Conservation (phyloP, 2,329 filamentous ascomycete genomes). For the Dactylellina sp. region DNA sequence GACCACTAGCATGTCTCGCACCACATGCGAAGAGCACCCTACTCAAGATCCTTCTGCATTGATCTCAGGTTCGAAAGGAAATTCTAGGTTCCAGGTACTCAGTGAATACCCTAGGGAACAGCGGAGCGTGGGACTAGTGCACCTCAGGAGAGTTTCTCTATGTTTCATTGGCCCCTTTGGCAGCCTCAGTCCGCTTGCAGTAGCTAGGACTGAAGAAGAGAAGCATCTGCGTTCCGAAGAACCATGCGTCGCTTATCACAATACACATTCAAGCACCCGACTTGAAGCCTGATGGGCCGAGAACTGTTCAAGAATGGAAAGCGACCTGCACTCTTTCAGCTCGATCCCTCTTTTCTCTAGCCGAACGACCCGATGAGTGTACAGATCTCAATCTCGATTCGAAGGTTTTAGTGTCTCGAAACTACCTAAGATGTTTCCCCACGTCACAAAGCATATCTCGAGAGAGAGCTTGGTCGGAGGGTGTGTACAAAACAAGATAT, state of each 20-base stretch:
- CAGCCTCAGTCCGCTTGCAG: conserved; percentile 15
- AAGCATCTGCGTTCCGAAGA: conserved; percentile 12
- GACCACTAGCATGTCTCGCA: neutral
- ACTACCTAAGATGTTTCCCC: conserved; percentile 3
- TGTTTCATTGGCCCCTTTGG: conserved; percentile 29
- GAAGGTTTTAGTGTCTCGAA: neutral
- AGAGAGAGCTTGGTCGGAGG: neutral
- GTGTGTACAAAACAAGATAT: conserved; percentile 27
- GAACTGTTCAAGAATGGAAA: conserved; percentile 9
- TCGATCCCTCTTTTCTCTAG: neutral
- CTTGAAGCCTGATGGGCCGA: neutral
- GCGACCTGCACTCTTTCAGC: conserved; percentile 1
- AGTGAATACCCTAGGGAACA: neutral
- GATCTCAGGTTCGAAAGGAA: neutral
- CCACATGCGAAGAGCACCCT: conserved; percentile 3
- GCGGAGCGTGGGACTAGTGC: conserved; percentile 17
- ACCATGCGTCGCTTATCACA: conserved; percentile 25
- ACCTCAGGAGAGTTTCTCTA: conserved; percentile 45
- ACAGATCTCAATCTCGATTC: neutral
- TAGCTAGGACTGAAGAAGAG: neutral
- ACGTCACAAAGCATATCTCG: conserved; percentile 9
- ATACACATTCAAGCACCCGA: conserved; percentile 2
- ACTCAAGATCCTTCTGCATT: conserved; percentile 16
- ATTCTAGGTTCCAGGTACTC: conserved; percentile 1
- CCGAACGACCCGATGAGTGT: conserved; percentile 11